phyloP scores from a whole-genome alignment of 106 monocot genomes.

The Iris macrosiphon region DNA sequence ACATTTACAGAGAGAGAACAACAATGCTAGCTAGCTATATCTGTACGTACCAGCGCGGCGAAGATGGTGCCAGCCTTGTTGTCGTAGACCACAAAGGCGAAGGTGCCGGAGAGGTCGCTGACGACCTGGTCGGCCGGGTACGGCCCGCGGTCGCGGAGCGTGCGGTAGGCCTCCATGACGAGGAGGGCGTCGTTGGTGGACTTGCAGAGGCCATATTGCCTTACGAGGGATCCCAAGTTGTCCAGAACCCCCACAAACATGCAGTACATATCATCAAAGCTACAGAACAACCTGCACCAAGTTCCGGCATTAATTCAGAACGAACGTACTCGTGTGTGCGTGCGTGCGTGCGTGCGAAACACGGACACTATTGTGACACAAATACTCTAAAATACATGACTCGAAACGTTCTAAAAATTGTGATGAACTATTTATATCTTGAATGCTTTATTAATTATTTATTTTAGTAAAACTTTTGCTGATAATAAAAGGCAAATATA shows the following conservation, averaged over 20 bases:
- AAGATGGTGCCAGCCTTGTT: conserved; percentile 33
- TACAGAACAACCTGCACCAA: conserved; percentile 42
- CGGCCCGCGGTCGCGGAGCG: conserved; percentile 52
- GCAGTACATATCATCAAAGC: conserved; percentile 50
- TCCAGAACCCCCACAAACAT: conserved; percentile 37
- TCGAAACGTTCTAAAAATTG: no score
- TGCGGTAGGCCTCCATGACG: conserved; percentile 62
- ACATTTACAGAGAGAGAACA: not conserved
- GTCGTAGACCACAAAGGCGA: conserved; percentile 53
- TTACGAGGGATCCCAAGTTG: conserved; percentile 44
- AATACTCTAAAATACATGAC: no score
- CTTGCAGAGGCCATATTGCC: conserved; percentile 46
- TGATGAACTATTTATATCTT: no score
- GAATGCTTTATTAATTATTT: no score
- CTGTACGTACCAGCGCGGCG: conserved; percentile 30
- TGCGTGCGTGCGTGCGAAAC: not conserved
- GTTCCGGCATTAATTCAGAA: no score
- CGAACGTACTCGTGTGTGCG: not conserved
- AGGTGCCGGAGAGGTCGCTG: conserved; percentile 44
- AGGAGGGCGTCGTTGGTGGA: conserved; percentile 44
- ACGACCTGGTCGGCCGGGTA: conserved; percentile 64
- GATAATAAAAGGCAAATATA: no score
- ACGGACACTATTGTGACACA: not conserved
- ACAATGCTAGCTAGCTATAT: no score
- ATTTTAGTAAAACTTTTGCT: no score